Evolutionary conservation across 2,329 filamentous ascomycete species (phyloP).

Genomic region (Phyllosticta paracitricarpa): DNA sequence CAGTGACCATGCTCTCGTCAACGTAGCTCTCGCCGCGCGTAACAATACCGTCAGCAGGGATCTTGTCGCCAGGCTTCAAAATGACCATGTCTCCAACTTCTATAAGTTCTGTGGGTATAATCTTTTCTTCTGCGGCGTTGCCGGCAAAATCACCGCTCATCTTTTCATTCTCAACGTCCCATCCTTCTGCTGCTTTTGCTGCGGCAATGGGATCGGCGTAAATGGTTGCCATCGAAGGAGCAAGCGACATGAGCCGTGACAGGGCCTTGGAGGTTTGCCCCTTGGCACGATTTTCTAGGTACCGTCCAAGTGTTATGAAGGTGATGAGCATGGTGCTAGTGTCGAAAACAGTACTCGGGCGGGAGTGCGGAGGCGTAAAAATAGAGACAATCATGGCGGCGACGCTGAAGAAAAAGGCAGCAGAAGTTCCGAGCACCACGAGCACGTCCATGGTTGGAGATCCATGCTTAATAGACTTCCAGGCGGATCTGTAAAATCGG

Average conservation of each 20-base stretch:
- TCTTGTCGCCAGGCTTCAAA: constrained; percentile 88
- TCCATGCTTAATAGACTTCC: constrained; percentile 79
- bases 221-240: constrained; percentile 93
- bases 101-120: constrained; percentile 88
- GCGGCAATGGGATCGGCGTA: constrained; percentile 91
- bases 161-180: constrained; percentile 46
- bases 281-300: constrained; percentile 88
- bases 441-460: constrained; percentile 97
- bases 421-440: constrained; percentile 84
- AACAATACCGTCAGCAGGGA: constrained; percentile 82
- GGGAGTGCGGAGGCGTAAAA: constrained; percentile 60
- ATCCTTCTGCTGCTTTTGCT: constrained; percentile 77
- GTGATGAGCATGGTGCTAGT: constrained; percentile 98
- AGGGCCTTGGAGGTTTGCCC: constrained; percentile 92
- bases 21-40: constrained; percentile 86
- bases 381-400: constrained; percentile 79
- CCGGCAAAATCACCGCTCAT: constrained; percentile 28
- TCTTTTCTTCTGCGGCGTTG: constrained; percentile 65
- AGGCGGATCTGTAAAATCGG: constrained; percentile 90
- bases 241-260: constrained; percentile 87
- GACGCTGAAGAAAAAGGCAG: constrained; percentile 92
- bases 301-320: constrained; percentile 85
- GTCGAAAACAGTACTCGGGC: constrained; percentile 86
- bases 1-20: constrained; percentile 97
- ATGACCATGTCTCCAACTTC: constrained; percentile 91